Base-by-base conservation (phyloP, 2,329 filamentous ascomycete species). In the Bipolaris sorokiniana region DNA sequence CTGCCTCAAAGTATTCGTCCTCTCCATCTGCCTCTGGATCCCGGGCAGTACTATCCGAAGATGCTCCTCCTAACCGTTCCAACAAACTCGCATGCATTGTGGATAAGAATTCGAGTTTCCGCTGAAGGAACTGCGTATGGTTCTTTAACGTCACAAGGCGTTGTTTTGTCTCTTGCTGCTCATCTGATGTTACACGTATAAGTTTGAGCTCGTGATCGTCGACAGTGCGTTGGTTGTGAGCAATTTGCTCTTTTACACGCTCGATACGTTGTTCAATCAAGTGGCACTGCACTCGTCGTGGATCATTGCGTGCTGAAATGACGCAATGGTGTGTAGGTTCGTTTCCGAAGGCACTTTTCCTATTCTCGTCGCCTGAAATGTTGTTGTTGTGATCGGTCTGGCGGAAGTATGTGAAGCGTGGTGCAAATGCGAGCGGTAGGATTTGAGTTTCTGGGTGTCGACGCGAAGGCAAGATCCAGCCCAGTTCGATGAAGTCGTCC, bases 401-500 rank as follows among this genome's bases (percentile, higher is more conserved):
- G 31, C 95, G 87, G 81, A 97, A 97, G 76, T 99, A 99, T 0
- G 95, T 98, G 70, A 99, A 90, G 1, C 95, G 87, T n/a, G 95
- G 96, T 18, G 94, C 91, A 69, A 89, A 98, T 0, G 91, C 93
- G 7, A 99, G 83, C 0, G 96, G 96, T 51, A 99, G 78, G 44
- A 99, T 99, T 75, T 95, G 93, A 0, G 94, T 98, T 65, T 96
- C 90, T 0, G 94, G 93, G 64, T 97, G 96, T 31, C 90, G 87
- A 71, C 96, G 91, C 13, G 91, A 90, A 0, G 94, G 94, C 22
- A 97, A 79, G 51, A 97, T 93, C 94, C 94, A 98, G 73, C 97
- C 96, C 20, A 99, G 81, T 75, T 99, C 95, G 28, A 99, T 93
- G 77, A 99, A 99, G 74, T 99, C 95, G 72, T 99, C 95, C 92